Conservation (phyloP, 1,284 basidiomycete genomes). For the Melampsora abietis-canadensis region DNA sequence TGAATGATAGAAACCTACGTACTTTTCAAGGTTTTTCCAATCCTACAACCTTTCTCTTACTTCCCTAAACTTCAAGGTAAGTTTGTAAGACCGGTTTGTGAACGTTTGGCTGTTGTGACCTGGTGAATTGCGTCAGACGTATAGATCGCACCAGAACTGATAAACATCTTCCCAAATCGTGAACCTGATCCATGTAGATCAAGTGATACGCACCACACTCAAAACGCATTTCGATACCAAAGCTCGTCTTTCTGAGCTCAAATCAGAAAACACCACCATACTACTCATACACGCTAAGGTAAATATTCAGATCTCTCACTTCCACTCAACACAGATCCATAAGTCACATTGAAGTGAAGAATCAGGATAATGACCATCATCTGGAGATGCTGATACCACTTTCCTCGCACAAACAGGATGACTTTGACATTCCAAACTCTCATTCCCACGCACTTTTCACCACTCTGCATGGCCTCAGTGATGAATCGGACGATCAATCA, state of each 20-base stretch:
- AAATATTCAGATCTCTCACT: not conserved
- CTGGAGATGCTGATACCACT: not conserved
- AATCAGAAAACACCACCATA: conserved; percentile 13
- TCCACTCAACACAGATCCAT: not conserved
- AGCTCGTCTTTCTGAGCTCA: conserved; percentile 5
- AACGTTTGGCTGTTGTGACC: not conserved
- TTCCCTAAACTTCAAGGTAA: conserved; percentile 26
- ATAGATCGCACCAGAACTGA: too few species aligned
- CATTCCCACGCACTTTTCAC: conserved; percentile 31
- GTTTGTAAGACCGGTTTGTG: not conserved
- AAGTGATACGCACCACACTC: conserved; percentile 16
- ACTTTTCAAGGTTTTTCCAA: conserved; percentile 32
- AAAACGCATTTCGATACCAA: conserved; percentile 35
- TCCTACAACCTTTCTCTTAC: conserved; percentile 25
- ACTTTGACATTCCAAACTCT: conserved; percentile 21
- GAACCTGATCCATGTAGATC: not conserved
- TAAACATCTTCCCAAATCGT: too few species aligned
- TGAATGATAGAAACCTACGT: conserved; percentile 30
- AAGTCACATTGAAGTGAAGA: not conserved
- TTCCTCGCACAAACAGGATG: conserved; percentile 14
- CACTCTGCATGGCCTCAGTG: conserved; percentile 4
- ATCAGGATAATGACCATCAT: not conserved
- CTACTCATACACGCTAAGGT: conserved; percentile 31
- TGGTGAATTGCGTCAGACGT: too few species aligned
- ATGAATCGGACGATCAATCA: not conserved